A percentile compares a stretch with the other conserved stretches of the same genome.
phyloP scores from a whole-genome alignment of 2,329 filamentous ascomycete species.

The Huntiella moniliformis region DNA sequence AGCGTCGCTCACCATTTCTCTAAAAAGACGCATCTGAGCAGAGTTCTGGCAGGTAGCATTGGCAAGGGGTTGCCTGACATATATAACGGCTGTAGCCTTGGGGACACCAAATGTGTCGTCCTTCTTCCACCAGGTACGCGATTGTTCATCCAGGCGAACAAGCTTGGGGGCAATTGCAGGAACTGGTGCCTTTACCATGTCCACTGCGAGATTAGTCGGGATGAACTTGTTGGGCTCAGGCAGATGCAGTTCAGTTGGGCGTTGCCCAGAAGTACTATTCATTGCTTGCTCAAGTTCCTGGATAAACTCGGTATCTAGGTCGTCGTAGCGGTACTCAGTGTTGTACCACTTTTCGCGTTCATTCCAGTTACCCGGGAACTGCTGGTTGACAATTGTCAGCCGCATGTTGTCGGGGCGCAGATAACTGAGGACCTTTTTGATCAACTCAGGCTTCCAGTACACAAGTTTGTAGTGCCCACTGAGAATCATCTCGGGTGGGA shows the following conservation, averaged over 20 bases:
- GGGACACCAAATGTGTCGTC: slow-evolving; percentile 98
- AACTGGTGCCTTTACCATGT: slow-evolving; percentile 74
- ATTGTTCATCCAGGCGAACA: slow-evolving; percentile 63
- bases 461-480: slow-evolving; percentile 61
- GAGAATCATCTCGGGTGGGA: slow-evolving; percentile 72
- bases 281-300: slow-evolving; percentile 48
- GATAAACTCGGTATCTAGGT: slow-evolving; percentile 59
- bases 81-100: slow-evolving; percentile 72
- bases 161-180: slow-evolving; percentile 58
- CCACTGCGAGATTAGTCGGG: slow-evolving; percentile 77
- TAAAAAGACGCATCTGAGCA: slow-evolving; percentile 63
- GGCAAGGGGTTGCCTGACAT: slow-evolving; percentile 61
- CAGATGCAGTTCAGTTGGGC: slow-evolving; percentile 57
- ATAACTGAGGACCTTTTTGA: slow-evolving; percentile 53
- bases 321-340: slow-evolving; percentile 75
- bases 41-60: slow-evolving; percentile 59
- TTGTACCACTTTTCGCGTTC: slow-evolving; percentile 94
- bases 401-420: slow-evolving; percentile 80
- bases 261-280: slow-evolving; percentile 33
- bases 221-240: slow-evolving; percentile 94
- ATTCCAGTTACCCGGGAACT: slow-evolving; percentile 68
- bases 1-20: slow-evolving; percentile 72
- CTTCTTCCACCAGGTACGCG: slow-evolving; percentile 92
- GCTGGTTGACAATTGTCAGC: slow-evolving; percentile 64
- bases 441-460: slow-evolving; percentile 61